A percentile compares a stretch with the other conserved stretches of the same genome.
Evolutionary conservation across 441 rosid genomes (phyloP).

Genomic region (Corymbia citriodora): DNA sequence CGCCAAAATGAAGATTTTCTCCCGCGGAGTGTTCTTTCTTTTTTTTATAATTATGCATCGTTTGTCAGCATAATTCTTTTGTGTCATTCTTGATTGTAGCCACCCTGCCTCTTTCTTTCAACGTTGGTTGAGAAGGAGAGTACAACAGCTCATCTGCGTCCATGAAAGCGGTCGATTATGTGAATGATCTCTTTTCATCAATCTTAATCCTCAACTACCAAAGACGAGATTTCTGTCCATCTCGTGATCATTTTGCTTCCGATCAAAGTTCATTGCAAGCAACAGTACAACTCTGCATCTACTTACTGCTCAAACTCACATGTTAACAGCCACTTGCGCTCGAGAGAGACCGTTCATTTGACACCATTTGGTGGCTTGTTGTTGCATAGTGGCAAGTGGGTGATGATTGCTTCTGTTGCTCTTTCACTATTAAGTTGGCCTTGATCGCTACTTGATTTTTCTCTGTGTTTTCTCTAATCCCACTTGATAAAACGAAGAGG

Average conservation of each 20-base stretch:
- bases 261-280: background rate
- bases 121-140: conserved; percentile 7
- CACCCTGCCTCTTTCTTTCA: background rate
- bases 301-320: background rate
- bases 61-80: background rate
- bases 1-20: background rate
- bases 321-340: background rate
- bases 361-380: background rate
- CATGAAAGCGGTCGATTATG: background rate
- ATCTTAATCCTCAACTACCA: background rate
- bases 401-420: background rate
- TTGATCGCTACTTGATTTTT: background rate
- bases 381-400: background rate
- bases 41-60: background rate
- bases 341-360: background rate
- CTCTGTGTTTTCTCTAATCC: background rate
- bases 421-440: background rate
- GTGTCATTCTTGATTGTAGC: background rate
- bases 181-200: background rate
- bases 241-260: conserved; percentile 1
- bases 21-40: background rate
- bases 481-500: background rate
- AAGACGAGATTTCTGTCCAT: background rate
- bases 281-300: background rate
- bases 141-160: background rate